Base-by-base conservation (phyloP, 768 basidiomycete genomes). In the Lanmaoa rubissima region DNA sequence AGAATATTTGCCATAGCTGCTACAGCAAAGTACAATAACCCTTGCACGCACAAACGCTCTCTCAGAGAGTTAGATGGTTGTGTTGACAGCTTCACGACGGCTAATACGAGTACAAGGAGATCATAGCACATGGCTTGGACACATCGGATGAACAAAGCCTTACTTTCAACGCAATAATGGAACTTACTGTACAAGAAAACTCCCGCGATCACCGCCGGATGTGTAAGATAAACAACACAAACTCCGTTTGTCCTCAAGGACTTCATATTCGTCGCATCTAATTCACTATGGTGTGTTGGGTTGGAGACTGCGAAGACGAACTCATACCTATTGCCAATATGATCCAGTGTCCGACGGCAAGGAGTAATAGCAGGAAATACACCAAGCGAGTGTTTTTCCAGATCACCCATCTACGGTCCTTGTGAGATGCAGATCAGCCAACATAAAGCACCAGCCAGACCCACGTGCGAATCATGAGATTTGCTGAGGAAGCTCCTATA, bases 401-500 rank as follows among this genome's bases (percentile, higher is more conserved):
- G 31, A 69, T 60, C n/a, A 66, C 48, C 69, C 69, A 70, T 45
- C 69, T 69, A 36, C 19, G 13, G 6, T 44, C 6, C 4, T 54
- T 28, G 55, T 31, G 3, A 57, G 28, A 44, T 3, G 0, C 3
- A 12, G 51, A 40, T 12, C 14, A 21, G 9, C 3, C 6, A 32
- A 28, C 7, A n/a, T 14, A n/a, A 4, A 28, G 36, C 17, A 26
- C 1, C 5, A 24, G 4, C 34, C 3, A 17, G 28, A 51, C 69
- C 43, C 41, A 71, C 69, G 67, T 65, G 45, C 69, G 65, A 46
- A 69, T 57, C 58, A 69, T 59, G 21, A 69, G 10, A 49, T 71
- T 69, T 13, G 53, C 51, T 2, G 67, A 69, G 21, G 55, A 32
- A 39, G 60, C 44, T 28, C 51, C 65, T 1, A 69, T 34, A 34